Conservation (phyloP, 768 basidiomycete genomes). For the Suillus subluteus region DNA sequence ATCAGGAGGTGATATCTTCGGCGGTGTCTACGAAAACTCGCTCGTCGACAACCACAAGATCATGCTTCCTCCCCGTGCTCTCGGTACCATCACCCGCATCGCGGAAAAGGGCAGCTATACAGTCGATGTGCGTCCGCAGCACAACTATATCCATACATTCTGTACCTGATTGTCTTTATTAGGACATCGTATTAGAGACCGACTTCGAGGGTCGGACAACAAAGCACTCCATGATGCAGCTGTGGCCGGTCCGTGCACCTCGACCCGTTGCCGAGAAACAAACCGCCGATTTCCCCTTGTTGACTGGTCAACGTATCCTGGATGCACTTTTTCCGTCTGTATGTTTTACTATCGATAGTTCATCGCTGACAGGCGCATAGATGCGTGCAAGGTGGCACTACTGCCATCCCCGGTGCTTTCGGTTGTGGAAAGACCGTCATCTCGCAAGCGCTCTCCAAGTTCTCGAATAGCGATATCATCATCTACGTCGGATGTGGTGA, state of each 20-base stretch:
- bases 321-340: slow-evolving; percentile 95
- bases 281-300: slow-evolving; percentile 87
- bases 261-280: slow-evolving; percentile 95
- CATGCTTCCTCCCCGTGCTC: slow-evolving; percentile 91
- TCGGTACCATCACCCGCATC: slow-evolving; percentile 92
- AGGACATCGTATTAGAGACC: slow-evolving; percentile 96
- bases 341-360: slow-evolving; percentile 2
- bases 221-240: slow-evolving; percentile 94
- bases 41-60: slow-evolving; percentile 96
- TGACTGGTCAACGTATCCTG: slow-evolving; percentile 96
- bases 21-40: slow-evolving; percentile 95
- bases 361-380: slow-evolving; percentile 37
- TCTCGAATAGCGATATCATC: slow-evolving; percentile 98
- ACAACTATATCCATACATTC: slow-evolving; percentile 1
- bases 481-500: slow-evolving; percentile 99
- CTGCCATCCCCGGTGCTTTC: slow-evolving; percentile 98
- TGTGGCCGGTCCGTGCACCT: slow-evolving; percentile 99
- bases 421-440: slow-evolving; percentile 99
- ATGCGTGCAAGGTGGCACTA: slow-evolving; percentile 96
- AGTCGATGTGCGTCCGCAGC: slow-evolving; percentile 67
- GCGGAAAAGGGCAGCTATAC: slow-evolving; percentile 94
- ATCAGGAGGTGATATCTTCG: slow-evolving; percentile 96
- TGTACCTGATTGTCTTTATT: slow-evolving; percentile 11
- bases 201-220: slow-evolving; percentile 96
- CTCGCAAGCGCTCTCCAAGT: slow-evolving; percentile 97